Percentiles rank a stretch among this genome's conserved stretches.
phyloP scores from a whole-genome alignment of 768 basidiomycete genomes.

The Mycena crocata region DNA sequence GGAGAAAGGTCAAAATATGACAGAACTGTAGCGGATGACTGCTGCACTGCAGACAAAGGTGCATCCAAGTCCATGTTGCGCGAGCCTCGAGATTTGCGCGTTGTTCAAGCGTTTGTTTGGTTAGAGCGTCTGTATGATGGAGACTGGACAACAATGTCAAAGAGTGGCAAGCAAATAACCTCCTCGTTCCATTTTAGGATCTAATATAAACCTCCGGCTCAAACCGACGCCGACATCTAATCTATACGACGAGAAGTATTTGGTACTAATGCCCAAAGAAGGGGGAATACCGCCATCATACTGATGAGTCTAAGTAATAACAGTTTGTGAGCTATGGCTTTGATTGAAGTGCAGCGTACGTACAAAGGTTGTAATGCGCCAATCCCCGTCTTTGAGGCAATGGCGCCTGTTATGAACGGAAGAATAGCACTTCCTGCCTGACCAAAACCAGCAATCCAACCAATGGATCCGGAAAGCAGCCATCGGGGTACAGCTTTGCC shows the following conservation, averaged over 20 bases:
- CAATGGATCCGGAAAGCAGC: constrained; percentile 73
- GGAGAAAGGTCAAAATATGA: constrained; percentile 66
- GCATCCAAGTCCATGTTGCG: constrained; percentile 1
- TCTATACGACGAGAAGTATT: constrained; percentile 12
- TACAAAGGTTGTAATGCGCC: constrained; percentile 72
- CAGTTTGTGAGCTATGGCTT: too few species aligned
- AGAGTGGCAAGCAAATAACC: constrained; percentile 8
- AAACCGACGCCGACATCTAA: not conserved
- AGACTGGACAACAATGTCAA: not conserved
- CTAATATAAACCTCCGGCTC: too few species aligned
- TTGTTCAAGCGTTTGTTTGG: not conserved
- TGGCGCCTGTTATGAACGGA: constrained; percentile 79
- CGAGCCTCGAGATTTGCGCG: not conserved
- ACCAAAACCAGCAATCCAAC: constrained; percentile 77
- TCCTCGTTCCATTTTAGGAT: constrained; percentile 16
- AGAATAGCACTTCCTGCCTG: constrained; percentile 78
- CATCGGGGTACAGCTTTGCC: constrained; percentile 76
- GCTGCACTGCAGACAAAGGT: not conserved
- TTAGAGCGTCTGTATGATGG: too few species aligned
- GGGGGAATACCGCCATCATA: constrained; percentile 67
- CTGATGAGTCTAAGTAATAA: constrained; percentile 60
- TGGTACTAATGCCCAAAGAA: constrained; percentile 24
- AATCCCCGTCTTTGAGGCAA: constrained; percentile 73
- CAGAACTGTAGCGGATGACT: constrained; percentile 25
- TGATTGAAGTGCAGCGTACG: too few species aligned